Evolutionary conservation across 2,329 filamentous ascomycete species (phyloP), one percentile per base, ranked within the genome.

Genomic region (Paraphaeosphaeria sporulosa): DNA sequence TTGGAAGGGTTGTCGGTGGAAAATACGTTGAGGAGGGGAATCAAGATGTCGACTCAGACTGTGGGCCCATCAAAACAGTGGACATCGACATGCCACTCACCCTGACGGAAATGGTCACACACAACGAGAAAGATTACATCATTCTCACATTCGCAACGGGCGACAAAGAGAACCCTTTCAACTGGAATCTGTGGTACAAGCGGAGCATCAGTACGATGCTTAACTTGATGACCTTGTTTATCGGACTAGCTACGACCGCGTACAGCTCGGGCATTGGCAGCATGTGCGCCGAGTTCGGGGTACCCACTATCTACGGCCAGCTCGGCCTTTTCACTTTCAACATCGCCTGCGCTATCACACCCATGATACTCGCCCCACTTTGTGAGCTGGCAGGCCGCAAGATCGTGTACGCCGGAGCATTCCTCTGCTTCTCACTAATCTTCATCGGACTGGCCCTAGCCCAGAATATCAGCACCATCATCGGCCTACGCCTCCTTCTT

Each of bases 141-240:
- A 60, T 71, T 15, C 51, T 71, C 19, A 70, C 64, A 12, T 71
- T 71, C 19, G 69, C 69, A 3, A 71, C 68, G 19, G 69, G 65
- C 32, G 69, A 71, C 13, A 65, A 62, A 19, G 61, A 71, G 56
- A 71, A 71, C 43, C 69, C 69, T 0, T 71, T 71, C 60, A 71
- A 71, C 54, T 71, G 68, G 69, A 71, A 70, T 6, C 65, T 64
- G 2, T 71, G 69, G 68, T 71, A 71, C 61, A 71, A 71, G 61
- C 67, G 69, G 32, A 64, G 64, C 51, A 67, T 71, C 49, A 70
- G 68, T 13, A 71, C 68, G n/a, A 65, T 71, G 61, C 60, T 71
- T 23, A 71, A 71, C 50, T 36, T 71, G 43, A 71, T 71, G 69
- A 71, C 69, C 0, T 62, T 71, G 0, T 71, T 71, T 49, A 71